Conservation (phyloP, 176 grass and related monocot species). For the Pharus latifolius region DNA sequence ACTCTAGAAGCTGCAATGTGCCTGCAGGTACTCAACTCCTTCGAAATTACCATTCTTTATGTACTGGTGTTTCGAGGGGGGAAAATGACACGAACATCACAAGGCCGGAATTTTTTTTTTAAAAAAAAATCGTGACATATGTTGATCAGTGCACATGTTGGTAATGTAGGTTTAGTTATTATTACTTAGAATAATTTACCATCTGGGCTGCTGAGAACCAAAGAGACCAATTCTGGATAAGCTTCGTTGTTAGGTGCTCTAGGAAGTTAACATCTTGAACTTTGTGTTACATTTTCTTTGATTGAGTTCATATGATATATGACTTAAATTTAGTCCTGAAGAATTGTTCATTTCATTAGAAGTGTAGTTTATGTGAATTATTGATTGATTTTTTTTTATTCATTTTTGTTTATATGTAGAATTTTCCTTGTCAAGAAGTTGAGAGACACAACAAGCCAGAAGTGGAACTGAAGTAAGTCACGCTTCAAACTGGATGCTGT, state of each 20-base stretch:
- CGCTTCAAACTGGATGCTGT: neutral
- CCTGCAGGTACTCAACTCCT: constrained; percentile 53
- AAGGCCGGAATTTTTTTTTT: too few species aligned
- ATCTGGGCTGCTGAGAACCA: neutral
- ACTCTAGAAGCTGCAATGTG: constrained; percentile 97
- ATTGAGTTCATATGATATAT: neutral
- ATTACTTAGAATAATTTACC: too few species aligned
- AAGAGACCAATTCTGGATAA: neutral
- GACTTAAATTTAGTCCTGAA: neutral
- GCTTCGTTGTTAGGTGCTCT: neutral
- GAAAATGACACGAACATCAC: too few species aligned
- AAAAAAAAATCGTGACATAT: too few species aligned
- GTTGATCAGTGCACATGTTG: too few species aligned
- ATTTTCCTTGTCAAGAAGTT: constrained; percentile 99
- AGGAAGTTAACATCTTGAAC: neutral
- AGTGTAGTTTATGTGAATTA: neutral
- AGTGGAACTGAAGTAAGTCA: constrained; percentile 85
- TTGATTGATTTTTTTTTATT: neutral
- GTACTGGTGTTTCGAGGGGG: neutral
- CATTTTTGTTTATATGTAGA: constrained; percentile 24
- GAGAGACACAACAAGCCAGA: constrained; percentile 97
- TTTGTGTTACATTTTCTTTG: neutral
- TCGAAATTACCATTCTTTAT: neutral
- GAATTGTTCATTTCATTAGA: neutral
- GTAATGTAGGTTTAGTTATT: too few species aligned